These are phyloP conservation scores for Fusarium buharicum DNA, from an alignment of 2,329 filamentous ascomycete genomes.

Conservation along the genomic window DNA sequence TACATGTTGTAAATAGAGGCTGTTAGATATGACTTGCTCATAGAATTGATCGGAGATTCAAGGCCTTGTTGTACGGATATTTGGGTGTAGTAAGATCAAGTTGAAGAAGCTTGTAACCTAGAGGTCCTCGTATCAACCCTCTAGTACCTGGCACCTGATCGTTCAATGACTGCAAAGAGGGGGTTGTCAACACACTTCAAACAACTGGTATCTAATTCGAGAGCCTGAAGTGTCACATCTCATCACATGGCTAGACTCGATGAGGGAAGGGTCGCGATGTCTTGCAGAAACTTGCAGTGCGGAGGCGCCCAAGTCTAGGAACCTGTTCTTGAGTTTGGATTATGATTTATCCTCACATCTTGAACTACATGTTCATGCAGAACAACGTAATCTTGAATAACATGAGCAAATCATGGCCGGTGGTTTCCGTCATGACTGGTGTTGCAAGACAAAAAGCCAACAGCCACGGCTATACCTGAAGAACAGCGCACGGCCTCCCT, in stretches of 20 bases:
- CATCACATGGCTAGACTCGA: conserved; percentile 39
- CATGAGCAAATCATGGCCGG: background rate
- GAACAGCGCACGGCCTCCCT: conserved; percentile 21
- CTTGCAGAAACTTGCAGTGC: conserved; percentile 29
- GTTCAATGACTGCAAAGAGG: conserved; percentile 9
- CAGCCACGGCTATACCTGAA: conserved; percentile 11
- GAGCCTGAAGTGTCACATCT: conserved; percentile 35
- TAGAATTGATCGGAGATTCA: background rate
- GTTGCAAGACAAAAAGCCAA: conserved; percentile 10
- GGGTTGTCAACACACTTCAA: conserved; percentile 21
- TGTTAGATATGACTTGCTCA: background rate
- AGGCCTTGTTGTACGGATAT: background rate
- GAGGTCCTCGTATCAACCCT: conserved; percentile 14
- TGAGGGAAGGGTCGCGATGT: conserved; percentile 29
- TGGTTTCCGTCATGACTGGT: conserved; percentile 1
- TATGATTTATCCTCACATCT: conserved; percentile 4
- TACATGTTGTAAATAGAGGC: conserved; percentile 2
- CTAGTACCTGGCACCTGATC: conserved; percentile 18
- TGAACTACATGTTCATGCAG: background rate
- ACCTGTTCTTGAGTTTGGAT: background rate
- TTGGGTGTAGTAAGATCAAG: background rate
- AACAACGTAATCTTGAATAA: no score
- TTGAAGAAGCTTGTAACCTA: background rate
- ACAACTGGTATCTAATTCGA: conserved; percentile 22
- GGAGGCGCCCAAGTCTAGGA: conserved; percentile 13